These are phyloP conservation scores for Exophiala phaeomuriformis DNA, from an alignment of 2,329 filamentous ascomycete species.

Conservation along the genomic window DNA sequence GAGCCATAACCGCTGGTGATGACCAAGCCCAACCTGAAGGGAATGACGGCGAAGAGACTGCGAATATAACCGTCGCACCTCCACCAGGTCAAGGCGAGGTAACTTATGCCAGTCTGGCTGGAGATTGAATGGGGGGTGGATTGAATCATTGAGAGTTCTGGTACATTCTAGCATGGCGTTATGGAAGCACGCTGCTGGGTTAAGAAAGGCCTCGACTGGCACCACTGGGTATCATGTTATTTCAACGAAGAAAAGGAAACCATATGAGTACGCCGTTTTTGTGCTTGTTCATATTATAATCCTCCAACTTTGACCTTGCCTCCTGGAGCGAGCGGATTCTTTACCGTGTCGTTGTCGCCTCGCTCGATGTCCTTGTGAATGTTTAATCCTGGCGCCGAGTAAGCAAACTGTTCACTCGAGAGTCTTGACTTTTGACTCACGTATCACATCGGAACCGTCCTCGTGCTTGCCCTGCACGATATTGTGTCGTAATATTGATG, in stretches of 20 bases:
- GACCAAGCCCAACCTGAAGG: conserved; percentile 37
- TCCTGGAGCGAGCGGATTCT: conserved; percentile 33
- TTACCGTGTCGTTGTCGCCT: conserved; percentile 88
- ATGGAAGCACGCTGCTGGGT: background rate
- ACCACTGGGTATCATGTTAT: conserved; percentile 15
- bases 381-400: conserved; percentile 55
- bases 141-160: conserved; percentile 14
- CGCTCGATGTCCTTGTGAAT: conserved; percentile 90
- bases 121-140: conserved; percentile 51
- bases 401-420: background rate
- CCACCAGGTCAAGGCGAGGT: conserved; percentile 73
- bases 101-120: conserved; percentile 76
- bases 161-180: conserved; percentile 31
- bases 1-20: conserved; percentile 27
- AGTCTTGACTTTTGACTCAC: background rate
- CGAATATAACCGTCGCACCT: conserved; percentile 54
- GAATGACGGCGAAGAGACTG: conserved; percentile 33
- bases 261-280: background rate
- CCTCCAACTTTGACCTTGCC: conserved; percentile 30
- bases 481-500: conserved; percentile 70
- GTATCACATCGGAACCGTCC: conserved; percentile 32
- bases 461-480: conserved; percentile 70
- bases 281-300: conserved; percentile 27
- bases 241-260: background rate
- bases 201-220: background rate